These are phyloP conservation scores for Anisodus acutangulus DNA, from an alignment of 257 asterid species.

Conservation along the genomic window DNA sequence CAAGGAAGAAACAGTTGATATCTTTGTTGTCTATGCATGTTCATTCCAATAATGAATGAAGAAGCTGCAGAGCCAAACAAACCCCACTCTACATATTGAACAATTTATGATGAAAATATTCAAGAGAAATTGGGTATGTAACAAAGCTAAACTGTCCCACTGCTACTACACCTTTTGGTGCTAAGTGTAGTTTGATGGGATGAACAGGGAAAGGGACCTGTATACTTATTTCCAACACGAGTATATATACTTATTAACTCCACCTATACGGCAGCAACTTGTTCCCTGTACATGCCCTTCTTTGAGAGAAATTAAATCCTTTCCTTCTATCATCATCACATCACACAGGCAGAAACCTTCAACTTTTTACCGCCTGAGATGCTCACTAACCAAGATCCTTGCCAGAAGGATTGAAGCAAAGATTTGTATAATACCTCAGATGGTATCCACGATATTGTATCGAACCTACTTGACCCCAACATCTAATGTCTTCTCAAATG, in stretches of 20 bases:
- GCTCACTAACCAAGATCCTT: constrained; percentile 40
- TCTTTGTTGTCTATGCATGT: background rate
- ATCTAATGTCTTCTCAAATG: constrained; percentile 45
- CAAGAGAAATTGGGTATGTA: background rate
- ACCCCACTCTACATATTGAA: constrained; percentile 12
- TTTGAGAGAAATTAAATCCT: constrained; percentile 12
- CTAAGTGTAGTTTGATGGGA: constrained; percentile 6
- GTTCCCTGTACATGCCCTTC: constrained; percentile 41
- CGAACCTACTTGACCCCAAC: constrained; percentile 37
- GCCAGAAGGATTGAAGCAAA: constrained; percentile 12
- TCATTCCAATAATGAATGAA: background rate
- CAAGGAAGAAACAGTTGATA: background rate
- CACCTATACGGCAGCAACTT: constrained; percentile 35
- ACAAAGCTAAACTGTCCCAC: constrained; percentile 19
- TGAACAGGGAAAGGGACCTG: background rate
- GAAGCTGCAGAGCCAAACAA: constrained; percentile 18
- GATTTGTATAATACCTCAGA: constrained; percentile 20
- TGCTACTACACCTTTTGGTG: constrained; percentile 35
- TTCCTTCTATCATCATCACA: constrained; percentile 33
- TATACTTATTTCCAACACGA: constrained; percentile 29
- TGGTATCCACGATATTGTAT: background rate
- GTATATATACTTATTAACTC: constrained; percentile 34
- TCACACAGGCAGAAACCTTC: constrained; percentile 50
- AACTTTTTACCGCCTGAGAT: constrained; percentile 46
- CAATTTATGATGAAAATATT: constrained; percentile 22